Percentiles rank a stretch among this genome's conserved stretches.
Evolutionary conservation across 495 filamentous ascomycete species (phyloP).

Genomic region (Annulohypoxylon moriforme): DNA sequence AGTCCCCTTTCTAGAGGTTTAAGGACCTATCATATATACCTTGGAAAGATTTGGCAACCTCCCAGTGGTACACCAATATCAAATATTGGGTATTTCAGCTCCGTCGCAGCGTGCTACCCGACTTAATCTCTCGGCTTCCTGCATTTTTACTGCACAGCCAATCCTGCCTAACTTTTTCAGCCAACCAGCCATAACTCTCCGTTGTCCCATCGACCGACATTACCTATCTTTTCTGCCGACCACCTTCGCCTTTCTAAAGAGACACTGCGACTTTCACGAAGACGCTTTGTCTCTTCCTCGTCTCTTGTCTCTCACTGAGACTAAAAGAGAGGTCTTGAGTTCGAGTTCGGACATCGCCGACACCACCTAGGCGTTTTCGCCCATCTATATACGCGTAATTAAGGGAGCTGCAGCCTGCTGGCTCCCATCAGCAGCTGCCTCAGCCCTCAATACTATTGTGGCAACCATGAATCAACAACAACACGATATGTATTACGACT

Average conservation of each 20-base stretch:
- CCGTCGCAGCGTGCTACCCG: constrained; percentile 37
- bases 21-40: constrained; percentile 46
- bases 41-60: constrained; percentile 33
- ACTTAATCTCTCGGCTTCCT: constrained; percentile 45
- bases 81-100: constrained; percentile 28
- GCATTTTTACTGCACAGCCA: constrained; percentile 49
- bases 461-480: constrained; percentile 69
- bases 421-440: constrained; percentile 49
- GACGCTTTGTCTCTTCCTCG: constrained; percentile 29
- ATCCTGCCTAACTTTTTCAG: constrained; percentile 47
- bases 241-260: background rate
- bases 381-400: constrained; percentile 42
- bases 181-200: constrained; percentile 45
- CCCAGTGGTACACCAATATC: constrained; percentile 26
- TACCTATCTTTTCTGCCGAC: constrained; percentile 16
- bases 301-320: constrained; percentile 13
- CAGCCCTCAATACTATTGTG: constrained; percentile 39
- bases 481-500: constrained; percentile 59
- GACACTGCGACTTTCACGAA: constrained; percentile 21
- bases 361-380: constrained; percentile 30
- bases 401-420: constrained; percentile 51
- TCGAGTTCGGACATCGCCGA: constrained; percentile 9
- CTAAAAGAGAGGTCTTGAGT: constrained; percentile 10
- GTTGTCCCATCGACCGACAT: constrained; percentile 34
- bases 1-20: constrained; percentile 46